phyloP scores from a whole-genome alignment of 108 stramenopile species.

The Schizochytrium sp. region DNA sequence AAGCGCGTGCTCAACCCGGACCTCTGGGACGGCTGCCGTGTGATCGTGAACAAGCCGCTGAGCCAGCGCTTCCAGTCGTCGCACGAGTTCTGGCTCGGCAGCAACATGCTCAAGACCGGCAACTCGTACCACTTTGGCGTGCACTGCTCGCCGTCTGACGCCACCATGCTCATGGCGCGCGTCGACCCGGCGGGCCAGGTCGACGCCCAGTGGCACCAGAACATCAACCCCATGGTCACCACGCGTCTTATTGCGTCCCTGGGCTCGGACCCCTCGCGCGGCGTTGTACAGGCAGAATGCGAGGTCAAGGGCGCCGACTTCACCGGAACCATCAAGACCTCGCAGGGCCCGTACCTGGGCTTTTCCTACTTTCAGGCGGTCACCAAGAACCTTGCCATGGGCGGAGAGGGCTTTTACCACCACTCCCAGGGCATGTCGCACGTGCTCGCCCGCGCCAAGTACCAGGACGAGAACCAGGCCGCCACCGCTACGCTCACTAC shows the following conservation, averaged over 20 bases:
- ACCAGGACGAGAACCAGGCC: slow-evolving; percentile 2
- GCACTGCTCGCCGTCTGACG: neutral
- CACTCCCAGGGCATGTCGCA: slow-evolving; percentile 7
- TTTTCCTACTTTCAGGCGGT: neutral
- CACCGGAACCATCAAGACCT: neutral
- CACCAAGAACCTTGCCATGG: slow-evolving; percentile 13
- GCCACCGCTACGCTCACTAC: neutral
- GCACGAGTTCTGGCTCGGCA: slow-evolving; percentile 20
- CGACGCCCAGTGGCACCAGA: slow-evolving; percentile 13
- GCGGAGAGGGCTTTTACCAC: slow-evolving; percentile 4
- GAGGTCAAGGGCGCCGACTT: slow-evolving; percentile 8
- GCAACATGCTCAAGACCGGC: slow-evolving; percentile 17
- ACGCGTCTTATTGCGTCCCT: neutral
- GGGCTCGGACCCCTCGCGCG: neutral
- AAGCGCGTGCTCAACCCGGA: slow-evolving; percentile 13
- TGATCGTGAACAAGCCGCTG: neutral
- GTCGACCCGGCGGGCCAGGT: slow-evolving; percentile 6
- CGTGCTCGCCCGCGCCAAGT: neutral
- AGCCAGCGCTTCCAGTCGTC: neutral
- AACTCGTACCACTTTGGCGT: slow-evolving; percentile 18
- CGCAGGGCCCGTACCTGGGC: neutral
- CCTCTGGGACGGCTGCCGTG: neutral
- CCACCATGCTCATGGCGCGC: neutral
- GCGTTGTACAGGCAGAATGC: neutral
- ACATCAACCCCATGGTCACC: neutral